Base-by-base conservation (phyloP, 2,329 filamentous ascomycete species). In the Botrytis deweyae region DNA sequence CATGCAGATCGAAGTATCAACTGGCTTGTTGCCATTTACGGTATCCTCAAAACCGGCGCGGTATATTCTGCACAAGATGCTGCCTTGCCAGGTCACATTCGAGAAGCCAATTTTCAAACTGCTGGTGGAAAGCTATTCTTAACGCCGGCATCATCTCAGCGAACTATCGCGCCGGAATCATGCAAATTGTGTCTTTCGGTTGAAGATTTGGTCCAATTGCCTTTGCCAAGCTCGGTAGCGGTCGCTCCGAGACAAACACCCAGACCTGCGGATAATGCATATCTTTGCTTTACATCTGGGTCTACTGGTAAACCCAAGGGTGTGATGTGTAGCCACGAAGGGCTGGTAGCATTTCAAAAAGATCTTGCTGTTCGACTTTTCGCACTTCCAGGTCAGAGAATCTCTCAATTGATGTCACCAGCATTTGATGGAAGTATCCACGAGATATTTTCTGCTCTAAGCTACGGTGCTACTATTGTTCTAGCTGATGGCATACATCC, bases 1-100 rank as follows among this genome's bases (percentile, higher is more conserved):
- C 80, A 81, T 33, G 81, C 86, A 0, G 85, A 86, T 74, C 85
- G 84, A 83, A 82, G 85, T 61, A 81, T 86, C 74, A 83, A 84
- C 7, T 84, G 82, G 83, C 77, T 84, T 29, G 73, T 82, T 2
- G 80, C 80, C 12, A 80, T 84, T 3, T 82, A 78, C 42, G 81
- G 75, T 10, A 76, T 83, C 9, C 77, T 84, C 6, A 81, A 82
- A 59, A 77, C 80, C 5, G 81, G 81, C 22, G 78, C 72, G 4
- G 76, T 78, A 0, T 84, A 82, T 75, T 82, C 79, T 64, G 76
- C 82, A 2, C 63, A 82, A 2, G 81, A 81, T 72, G 61, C 61
- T 9, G 68, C 63, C 4, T 69, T 80, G 6, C 81, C 81, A 1
- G 44, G 70, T 9, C 67, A 75, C 22, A 70, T 79, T 25, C 75